Conservation (phyloP, 139 green algal genomes). For the Trebouxia sp. region DNA sequence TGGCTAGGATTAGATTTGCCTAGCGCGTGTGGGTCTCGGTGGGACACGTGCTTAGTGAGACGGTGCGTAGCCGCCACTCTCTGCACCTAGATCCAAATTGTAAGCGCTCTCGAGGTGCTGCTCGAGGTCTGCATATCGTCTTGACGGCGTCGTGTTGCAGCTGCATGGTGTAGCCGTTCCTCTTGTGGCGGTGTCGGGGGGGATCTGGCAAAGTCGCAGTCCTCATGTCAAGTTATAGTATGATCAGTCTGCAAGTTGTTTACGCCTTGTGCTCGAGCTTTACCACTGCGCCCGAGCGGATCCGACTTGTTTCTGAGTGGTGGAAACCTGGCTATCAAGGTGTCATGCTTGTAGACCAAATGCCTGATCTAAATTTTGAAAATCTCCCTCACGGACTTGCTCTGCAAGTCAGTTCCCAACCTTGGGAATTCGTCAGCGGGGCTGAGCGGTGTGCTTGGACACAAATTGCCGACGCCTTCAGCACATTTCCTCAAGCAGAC, state of each 20-base stretch:
- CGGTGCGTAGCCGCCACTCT: too few relatives aligned
- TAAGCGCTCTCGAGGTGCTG: too few relatives aligned
- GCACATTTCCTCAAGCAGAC: neutral
- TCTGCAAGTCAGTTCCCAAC: neutral
- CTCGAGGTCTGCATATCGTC: too few relatives aligned
- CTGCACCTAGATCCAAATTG: too few relatives aligned
- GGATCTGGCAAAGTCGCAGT: neutral
- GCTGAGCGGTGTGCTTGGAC: neutral
- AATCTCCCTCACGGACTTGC: neutral
- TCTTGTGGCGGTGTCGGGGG: neutral
- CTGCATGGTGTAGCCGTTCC: neutral
- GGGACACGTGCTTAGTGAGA: too few relatives aligned
- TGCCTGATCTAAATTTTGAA: neutral
- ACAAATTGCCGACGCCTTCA: neutral
- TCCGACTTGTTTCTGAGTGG: neutral
- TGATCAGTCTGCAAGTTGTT: neutral
- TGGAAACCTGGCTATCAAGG: neutral
- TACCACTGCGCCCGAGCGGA: neutral
- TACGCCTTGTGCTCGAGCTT: neutral
- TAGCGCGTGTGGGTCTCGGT: too few relatives aligned
- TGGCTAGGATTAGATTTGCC: too few relatives aligned
- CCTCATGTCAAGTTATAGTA: neutral
- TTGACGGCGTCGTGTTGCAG: too few relatives aligned
- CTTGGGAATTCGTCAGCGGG: neutral
- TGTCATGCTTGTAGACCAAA: neutral